Evolutionary conservation across 73 alveolate species (phyloP), one percentile per base, ranked within the genome.

Genomic region (Breviolum minutum): DNA sequence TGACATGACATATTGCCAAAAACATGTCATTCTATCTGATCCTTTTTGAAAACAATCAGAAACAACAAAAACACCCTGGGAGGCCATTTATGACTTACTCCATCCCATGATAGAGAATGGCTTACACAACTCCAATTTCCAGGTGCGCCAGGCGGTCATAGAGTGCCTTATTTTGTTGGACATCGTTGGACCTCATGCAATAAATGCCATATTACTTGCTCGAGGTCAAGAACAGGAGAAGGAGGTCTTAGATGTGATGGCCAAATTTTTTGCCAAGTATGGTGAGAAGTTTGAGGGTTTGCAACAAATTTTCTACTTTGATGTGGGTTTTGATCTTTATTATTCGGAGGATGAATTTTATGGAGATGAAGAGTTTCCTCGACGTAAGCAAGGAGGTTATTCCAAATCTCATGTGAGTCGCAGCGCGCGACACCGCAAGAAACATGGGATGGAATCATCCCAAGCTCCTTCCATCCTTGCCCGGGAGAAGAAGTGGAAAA

Each of bases 341-440:
- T n/a, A 6, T 13, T 86, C 95, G 7, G 95, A 86, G 0, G 24
- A 27, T 6, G 54, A 40, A 40, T 40, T 40, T 40, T 16, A 20
- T 26, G 69, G 48, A 61, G 86, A 88, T 22, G 84, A 69, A 26
- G 27, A 48, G 64, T 83, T 12, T 64, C 24, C 70, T 61, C 71
- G 86, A 8, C 86, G 40, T 85, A 88, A 88, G 71, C n/a, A 29
- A 4, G 95, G 95, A 14, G 95, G 95, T 4, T 88, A 66, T 69
- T n/a, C 66, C 62, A 88, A 88, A 85, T 88, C 95, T 26, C 95
- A 88, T 11, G n/a, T 32, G 73, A 88, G 71, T 60, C 95, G 95
- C 95, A 68, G 86, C 60, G 95, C 86, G 13, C 24, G 95, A 9
- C 95, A 69, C 70, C 16, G 70, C 85, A 88, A 88, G 61, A 48